Percentiles rank a stretch among this genome's conserved stretches.
Conservation (phyloP, 2,329 filamentous ascomycete species). For the Trichoderma pleuroti region DNA sequence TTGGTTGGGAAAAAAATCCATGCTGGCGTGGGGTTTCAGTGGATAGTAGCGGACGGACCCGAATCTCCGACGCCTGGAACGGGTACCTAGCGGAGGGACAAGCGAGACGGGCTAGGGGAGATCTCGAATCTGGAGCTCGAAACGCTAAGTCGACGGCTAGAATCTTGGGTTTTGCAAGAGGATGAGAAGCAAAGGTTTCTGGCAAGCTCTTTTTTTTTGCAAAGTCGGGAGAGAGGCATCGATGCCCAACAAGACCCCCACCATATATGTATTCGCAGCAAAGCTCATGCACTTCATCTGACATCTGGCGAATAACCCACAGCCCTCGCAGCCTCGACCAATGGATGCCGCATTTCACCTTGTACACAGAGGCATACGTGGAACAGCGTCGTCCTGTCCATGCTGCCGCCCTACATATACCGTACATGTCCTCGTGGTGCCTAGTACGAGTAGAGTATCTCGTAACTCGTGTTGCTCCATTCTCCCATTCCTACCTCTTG, state of each 20-base stretch:
- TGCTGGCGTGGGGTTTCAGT: constrained; percentile 15
- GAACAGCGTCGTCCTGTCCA: constrained; percentile 20
- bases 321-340: constrained; percentile 13
- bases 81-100: constrained; percentile 4
- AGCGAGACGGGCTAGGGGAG: not conserved
- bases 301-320: constrained; percentile 20
- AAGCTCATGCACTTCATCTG: constrained; percentile 20
- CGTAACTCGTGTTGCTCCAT: not conserved
- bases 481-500: not conserved
- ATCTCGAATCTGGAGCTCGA: not conserved
- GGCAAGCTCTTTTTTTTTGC: not conserved
- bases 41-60: constrained; percentile 15
- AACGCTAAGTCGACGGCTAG: not conserved
- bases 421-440: not conserved
- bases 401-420: constrained; percentile 10
- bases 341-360: constrained; percentile 13
- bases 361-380: constrained; percentile 19
- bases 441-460: not conserved
- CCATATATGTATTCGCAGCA: constrained; percentile 11
- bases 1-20: constrained; percentile 12
- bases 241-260: constrained; percentile 18
- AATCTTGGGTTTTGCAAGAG: not conserved
- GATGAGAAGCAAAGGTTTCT: constrained; percentile 4
- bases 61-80: constrained; percentile 14
- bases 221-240: constrained; percentile 15